A percentile compares a stretch with the other conserved stretches of the same genome.
Conservation (phyloP, 352 stramenopile genomes). For the Pythium coloratum region DNA sequence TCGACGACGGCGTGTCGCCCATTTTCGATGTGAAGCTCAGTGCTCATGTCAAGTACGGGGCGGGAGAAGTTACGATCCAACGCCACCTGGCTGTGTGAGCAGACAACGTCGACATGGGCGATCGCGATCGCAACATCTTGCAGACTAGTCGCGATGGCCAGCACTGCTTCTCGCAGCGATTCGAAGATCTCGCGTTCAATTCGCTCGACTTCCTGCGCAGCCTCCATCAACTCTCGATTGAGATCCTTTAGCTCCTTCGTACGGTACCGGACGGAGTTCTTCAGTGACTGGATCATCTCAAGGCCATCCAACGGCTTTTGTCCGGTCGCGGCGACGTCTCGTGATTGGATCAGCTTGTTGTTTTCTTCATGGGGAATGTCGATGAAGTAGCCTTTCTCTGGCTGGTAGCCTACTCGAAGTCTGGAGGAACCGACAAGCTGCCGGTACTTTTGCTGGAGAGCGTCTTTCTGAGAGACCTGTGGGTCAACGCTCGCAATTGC, state of each 20-base stretch:
- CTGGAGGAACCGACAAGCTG: conserved; percentile 48
- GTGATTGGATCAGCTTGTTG: conserved; percentile 34
- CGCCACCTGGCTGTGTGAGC: conserved; percentile 65
- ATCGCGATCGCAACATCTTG: conserved; percentile 54
- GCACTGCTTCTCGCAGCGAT: conserved; percentile 33
- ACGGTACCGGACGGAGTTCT: conserved; percentile 67
- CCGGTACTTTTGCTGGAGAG: conserved; percentile 64
- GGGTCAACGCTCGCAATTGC: conserved; percentile 44
- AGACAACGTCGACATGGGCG: conserved; percentile 60
- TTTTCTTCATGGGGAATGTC: conserved; percentile 68
- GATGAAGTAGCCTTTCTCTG: conserved; percentile 66
- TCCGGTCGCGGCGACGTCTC: neutral
- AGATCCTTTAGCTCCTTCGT: conserved; percentile 61
- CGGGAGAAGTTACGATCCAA: conserved; percentile 64
- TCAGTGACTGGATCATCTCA: conserved; percentile 63
- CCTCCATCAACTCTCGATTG: conserved; percentile 62
- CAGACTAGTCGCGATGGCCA: conserved; percentile 34
- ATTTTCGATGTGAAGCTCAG: conserved; percentile 63
- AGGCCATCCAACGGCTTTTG: conserved; percentile 33
- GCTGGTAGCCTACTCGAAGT: conserved; percentile 60
- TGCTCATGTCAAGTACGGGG: conserved; percentile 51
- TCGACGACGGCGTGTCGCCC: conserved; percentile 71
- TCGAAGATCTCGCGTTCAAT: conserved; percentile 66
- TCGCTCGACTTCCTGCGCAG: conserved; percentile 46
- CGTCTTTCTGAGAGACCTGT: conserved; percentile 37